Evolutionary conservation across 768 basidiomycete genomes (phyloP).

Genomic region (Mycena alexandri): DNA sequence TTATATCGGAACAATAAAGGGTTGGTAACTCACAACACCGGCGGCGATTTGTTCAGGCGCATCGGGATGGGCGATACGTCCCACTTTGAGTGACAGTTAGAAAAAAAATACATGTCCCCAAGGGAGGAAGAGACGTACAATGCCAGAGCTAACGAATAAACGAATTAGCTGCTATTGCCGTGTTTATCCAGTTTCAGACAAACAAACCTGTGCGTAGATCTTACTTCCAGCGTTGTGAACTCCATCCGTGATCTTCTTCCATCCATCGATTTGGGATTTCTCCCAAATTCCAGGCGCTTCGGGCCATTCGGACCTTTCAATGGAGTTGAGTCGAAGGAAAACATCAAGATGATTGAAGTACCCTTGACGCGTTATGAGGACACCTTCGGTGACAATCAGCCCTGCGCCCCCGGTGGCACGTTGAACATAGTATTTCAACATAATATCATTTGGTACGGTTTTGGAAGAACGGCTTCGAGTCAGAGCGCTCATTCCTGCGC

Average conservation of each 20-base stretch:
- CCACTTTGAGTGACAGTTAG: background rate
- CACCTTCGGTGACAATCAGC: slow-evolving; percentile 50
- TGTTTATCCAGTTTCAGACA: slow-evolving; percentile 40
- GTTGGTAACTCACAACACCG: background rate
- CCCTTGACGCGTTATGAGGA: slow-evolving; percentile 49
- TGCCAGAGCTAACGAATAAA: slow-evolving; percentile 34
- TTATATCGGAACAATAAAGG: background rate
- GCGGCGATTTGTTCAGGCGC: slow-evolving; percentile 22
- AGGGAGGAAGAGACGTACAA: background rate
- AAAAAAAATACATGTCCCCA: background rate
- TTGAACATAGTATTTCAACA: slow-evolving; percentile 54
- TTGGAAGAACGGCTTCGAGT: slow-evolving; percentile 52
- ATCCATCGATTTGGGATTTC: slow-evolving; percentile 41
- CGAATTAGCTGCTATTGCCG: background rate
- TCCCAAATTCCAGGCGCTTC: slow-evolving; percentile 42
- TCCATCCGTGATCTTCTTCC: slow-evolving; percentile 49
- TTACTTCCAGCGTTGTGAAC: slow-evolving; percentile 46
- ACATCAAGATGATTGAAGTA: slow-evolving; percentile 11
- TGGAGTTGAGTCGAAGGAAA: background rate
- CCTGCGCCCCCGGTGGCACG: slow-evolving; percentile 53
- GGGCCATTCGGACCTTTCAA: slow-evolving; percentile 45
- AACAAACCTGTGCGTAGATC: slow-evolving; percentile 43
- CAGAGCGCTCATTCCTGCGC: slow-evolving; percentile 47
- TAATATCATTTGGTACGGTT: slow-evolving; percentile 50
- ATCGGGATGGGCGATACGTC: slow-evolving; percentile 17